Conservation (phyloP, 306 rosid species). For the Adenanthera pavonina region DNA sequence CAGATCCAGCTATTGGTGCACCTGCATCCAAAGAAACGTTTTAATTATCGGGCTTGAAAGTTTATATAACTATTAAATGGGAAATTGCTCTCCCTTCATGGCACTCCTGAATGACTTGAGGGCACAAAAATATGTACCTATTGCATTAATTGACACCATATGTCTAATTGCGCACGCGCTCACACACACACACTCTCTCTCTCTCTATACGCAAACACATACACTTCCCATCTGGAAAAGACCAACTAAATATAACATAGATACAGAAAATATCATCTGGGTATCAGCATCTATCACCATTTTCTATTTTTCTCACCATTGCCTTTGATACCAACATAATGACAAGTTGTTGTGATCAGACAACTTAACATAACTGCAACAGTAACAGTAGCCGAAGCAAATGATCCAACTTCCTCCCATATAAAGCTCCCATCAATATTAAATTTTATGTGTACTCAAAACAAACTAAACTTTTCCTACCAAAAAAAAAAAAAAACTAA, state of each 20-base stretch:
- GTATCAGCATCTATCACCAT: neutral
- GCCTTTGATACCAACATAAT: constrained; percentile 7
- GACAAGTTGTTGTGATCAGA: neutral
- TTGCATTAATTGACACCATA: neutral
- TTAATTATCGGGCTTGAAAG: neutral
- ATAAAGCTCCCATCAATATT: neutral
- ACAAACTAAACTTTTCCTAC: no score
- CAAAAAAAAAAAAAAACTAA: neutral
- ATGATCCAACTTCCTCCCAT: constrained; percentile 5
- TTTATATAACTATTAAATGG: neutral
- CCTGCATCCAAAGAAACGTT: constrained; percentile 53
- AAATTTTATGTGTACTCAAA: neutral
- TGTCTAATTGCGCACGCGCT: neutral
- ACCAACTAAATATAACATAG: neutral
- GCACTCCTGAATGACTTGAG: constrained; percentile 12
- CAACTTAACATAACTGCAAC: neutral
- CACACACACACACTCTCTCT: neutral
- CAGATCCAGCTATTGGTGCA: constrained; percentile 93
- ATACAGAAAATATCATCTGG: neutral
- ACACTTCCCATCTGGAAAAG: neutral
- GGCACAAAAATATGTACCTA: constrained; percentile 11
- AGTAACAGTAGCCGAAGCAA: neutral
- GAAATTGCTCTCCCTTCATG: neutral
- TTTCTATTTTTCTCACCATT: neutral
- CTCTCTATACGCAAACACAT: neutral